Evolutionary conservation across 2,329 filamentous ascomycete genomes (phyloP), one percentile per base, ranked within the genome.

Genomic region (Aspergillus alliaceus): DNA sequence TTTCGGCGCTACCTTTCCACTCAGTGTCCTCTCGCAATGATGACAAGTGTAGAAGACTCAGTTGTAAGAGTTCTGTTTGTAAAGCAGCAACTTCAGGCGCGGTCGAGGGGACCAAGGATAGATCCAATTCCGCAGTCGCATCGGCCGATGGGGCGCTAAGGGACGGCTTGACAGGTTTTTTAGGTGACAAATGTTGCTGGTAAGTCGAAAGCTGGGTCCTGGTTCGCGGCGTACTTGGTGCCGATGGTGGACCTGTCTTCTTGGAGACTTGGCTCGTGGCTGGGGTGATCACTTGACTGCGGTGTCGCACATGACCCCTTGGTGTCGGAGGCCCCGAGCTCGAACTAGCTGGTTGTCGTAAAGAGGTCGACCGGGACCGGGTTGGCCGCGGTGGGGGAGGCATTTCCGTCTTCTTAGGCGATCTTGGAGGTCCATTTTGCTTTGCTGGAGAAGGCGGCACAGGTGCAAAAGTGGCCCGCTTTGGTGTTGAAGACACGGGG

Each of bases 51-150:
- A 79, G 65, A 5, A 79, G 67, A 52, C 69, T 72, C 15, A 80
- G 59, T 54, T 80, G 77, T 24, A 80, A 65, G 12, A 80, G 65
- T 57, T 80, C 77, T 0, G 73, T 77, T 55, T 77, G 73, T 31
- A 79, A 51, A 12, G 70, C 68, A 14, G 69, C 62, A 51, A 74
- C 65, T 29, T 77, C 73, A 20, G 72, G 69, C 62, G 68, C 69
- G 8, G 69, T 65, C 6, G 70, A 63, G 18, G 69, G 64, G 18
- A 70, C 64, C 51, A 69, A 59, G 5, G 63, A 63, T 31, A 60
- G 47, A 40, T 59, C 61, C n/a, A 58, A 14, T 14, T 63, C 62
- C 15, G 62, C 12, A 42, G 59, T 34, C 22, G 60, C 39, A 11
- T 57, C 53, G 35, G 60, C 57, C 4, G 60, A 64, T 15, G 61